Evolutionary conservation across 768 basidiomycete species (phyloP).

Genomic region (Hypholoma sublateritium): DNA sequence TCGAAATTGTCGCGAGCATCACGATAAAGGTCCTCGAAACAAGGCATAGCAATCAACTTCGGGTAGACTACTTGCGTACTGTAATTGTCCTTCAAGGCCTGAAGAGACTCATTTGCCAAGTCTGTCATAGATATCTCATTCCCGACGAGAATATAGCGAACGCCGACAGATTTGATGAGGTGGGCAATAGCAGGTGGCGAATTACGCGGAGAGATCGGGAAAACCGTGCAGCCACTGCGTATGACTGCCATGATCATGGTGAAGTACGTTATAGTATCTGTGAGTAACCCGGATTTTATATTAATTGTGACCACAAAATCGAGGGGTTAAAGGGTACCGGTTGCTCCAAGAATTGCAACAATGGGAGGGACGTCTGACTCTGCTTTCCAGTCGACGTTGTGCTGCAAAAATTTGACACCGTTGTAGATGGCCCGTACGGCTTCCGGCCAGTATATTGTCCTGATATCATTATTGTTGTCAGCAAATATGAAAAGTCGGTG

Average conservation of each 20-base stretch:
- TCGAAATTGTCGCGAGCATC: not conserved
- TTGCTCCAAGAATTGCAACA: not conserved
- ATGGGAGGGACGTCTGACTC: not conserved
- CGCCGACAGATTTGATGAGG: not conserved
- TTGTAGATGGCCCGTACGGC: constrained; percentile 1
- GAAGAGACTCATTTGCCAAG: not conserved
- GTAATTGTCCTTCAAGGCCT: not conserved
- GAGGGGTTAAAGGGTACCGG: not conserved
- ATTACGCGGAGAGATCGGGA: constrained; percentile 1
- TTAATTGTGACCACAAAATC: too few relatives aligned
- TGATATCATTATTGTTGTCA: not conserved
- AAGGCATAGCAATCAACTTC: not conserved
- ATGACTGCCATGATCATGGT: constrained; percentile 5
- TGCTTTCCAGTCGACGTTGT: not conserved
- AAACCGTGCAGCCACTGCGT: constrained; percentile 6
- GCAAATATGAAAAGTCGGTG: constrained; percentile 7
- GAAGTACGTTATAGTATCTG: constrained; percentile 11
- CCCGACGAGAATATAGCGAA: constrained; percentile 3
- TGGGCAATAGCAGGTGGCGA: constrained; percentile 2
- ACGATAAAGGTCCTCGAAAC: constrained; percentile 6
- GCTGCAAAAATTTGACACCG: not conserved
- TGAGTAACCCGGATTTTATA: not conserved
- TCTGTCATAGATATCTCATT: constrained; percentile 2
- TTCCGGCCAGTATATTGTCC: constrained; percentile 9
- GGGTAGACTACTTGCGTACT: not conserved